phyloP scores from a whole-genome alignment of 1,139 yeast genomes.

The Scheffersomyces cryptocercus region DNA sequence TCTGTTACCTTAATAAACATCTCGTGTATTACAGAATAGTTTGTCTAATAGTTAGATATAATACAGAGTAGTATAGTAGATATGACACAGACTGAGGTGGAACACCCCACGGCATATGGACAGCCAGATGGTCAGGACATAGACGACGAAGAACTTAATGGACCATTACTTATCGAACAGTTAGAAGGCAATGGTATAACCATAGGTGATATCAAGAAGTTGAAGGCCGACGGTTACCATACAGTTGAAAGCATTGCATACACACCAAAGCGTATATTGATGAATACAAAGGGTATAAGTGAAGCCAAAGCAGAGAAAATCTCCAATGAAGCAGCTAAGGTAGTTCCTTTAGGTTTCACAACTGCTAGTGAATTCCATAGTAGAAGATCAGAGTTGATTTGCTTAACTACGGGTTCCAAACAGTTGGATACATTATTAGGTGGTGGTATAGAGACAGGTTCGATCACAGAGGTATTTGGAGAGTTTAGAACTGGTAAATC shows the following conservation, averaged over 20 bases:
- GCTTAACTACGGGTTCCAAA: constrained; percentile 93
- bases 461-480: constrained; percentile 94
- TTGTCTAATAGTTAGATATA: no score
- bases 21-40: no score
- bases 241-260: constrained; percentile 93
- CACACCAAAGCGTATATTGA: constrained; percentile 74
- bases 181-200: constrained; percentile 86
- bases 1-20: constrained; percentile 3
- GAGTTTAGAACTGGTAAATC: constrained; percentile 98
- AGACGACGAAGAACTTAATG: constrained; percentile 40
- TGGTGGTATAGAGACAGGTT: constrained; percentile 97
- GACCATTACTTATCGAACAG: constrained; percentile 48
- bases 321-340: constrained; percentile 76
- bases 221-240: constrained; percentile 80
- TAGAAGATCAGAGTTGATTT: constrained; percentile 85
- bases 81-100: constrained; percentile 18
- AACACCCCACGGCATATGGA: constrained; percentile 4
- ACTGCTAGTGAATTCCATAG: constrained; percentile 95
- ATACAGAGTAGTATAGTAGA: not conserved
- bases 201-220: constrained; percentile 72
- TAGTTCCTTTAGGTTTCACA: constrained; percentile 96
- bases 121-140: constrained; percentile 17
- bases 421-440: constrained; percentile 91
- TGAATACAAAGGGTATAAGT: constrained; percentile 85
- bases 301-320: constrained; percentile 94